Evolutionary conservation across 2,329 filamentous ascomycete species (phyloP).

Genomic region (Coleophoma crateriformis): DNA sequence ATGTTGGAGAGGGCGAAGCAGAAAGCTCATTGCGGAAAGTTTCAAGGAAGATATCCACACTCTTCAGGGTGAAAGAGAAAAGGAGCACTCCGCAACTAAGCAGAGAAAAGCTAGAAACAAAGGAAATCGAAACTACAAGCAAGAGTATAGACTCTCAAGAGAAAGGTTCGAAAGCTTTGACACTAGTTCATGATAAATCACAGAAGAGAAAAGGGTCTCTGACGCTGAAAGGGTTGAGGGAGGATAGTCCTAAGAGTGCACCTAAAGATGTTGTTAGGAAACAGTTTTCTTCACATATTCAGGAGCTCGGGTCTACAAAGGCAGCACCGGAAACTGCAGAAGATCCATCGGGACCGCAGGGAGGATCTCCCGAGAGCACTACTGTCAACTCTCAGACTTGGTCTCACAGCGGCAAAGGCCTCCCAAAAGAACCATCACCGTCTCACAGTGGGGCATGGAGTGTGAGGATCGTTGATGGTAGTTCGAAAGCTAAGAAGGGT

Average conservation of each 20-base stretch:
- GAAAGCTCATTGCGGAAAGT: constrained; percentile 1
- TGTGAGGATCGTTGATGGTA: not conserved
- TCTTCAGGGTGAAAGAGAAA: constrained; percentile 3
- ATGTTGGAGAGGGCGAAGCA: not conserved
- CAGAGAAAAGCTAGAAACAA: constrained; percentile 8
- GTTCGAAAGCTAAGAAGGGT: not conserved
- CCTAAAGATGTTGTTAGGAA: no score
- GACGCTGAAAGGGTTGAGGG: not conserved
- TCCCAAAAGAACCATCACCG: not conserved
- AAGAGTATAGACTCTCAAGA: not conserved
- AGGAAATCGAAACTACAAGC: constrained; percentile 3
- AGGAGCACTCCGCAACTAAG: constrained; percentile 6
- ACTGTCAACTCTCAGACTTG: not conserved
- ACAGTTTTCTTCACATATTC: no score
- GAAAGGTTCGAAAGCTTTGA: not conserved
- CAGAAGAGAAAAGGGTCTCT: not conserved
- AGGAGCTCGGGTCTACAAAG: no score
- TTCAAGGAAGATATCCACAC: constrained; percentile 5
- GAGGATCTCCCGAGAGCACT: no score
- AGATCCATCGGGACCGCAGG: no score
- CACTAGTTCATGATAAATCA: not conserved
- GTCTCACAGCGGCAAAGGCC: not conserved
- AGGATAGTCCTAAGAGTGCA: not conserved
- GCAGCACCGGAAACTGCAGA: no score
- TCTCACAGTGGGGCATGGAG: not conserved